Evolutionary conservation across 768 basidiomycete genomes (phyloP).

Genomic region (Boletellus sp.): DNA sequence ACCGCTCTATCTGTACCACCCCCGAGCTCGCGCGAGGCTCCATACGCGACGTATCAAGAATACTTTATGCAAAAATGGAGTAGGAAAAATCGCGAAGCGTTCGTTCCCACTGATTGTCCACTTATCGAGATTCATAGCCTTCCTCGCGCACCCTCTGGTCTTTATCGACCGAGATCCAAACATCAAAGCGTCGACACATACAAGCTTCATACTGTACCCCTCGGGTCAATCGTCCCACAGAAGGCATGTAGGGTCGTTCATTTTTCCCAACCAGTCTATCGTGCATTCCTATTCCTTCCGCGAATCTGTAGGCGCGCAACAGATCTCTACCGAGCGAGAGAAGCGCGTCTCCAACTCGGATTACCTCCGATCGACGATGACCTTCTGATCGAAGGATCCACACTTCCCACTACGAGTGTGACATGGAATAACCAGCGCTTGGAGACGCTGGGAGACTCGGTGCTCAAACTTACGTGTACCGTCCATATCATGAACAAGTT

Average conservation of each 20-base stretch:
- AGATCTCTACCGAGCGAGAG: conserved; percentile 56
- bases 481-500: conserved; percentile 75
- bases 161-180: conserved; percentile 34
- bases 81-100: conserved; percentile 40
- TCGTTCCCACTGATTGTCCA: conserved; percentile 54
- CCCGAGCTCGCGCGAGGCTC: conserved; percentile 46
- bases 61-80: conserved; percentile 58
- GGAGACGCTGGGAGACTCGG: conserved; percentile 85
- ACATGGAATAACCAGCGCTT: conserved; percentile 80
- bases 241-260: conserved; percentile 52
- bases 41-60: conserved; percentile 51
- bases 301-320: conserved; percentile 64
- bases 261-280: conserved; percentile 48
- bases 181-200: conserved; percentile 27
- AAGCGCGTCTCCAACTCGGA: conserved; percentile 49
- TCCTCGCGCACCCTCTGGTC: conserved; percentile 39
- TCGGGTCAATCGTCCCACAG: conserved; percentile 38
- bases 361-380: conserved; percentile 58
- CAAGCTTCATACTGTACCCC: conserved; percentile 19
- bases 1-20: conserved; percentile 59
- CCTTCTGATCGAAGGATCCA: conserved; percentile 69
- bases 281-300: conserved; percentile 58
- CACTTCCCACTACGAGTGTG: conserved; percentile 60
- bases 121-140: conserved; percentile 54
- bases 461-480: conserved; percentile 71